Base-by-base conservation (phyloP, 176 grass and related monocot species). In the Musa beccarii region DNA sequence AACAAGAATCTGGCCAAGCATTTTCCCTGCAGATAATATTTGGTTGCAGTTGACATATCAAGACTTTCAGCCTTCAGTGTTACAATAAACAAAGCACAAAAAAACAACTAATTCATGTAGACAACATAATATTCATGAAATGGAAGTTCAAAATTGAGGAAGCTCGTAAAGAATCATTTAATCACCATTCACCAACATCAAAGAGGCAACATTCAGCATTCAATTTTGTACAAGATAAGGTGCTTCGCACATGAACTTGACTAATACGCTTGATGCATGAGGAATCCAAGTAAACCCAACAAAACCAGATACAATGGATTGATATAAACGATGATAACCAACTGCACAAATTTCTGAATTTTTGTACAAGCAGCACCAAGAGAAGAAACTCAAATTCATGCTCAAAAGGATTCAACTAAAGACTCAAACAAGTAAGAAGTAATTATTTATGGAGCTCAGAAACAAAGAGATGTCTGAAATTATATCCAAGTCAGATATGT, bases 1-100 rank as follows among this genome's bases (percentile, higher is more conserved):
- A 81, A 99, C 91, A 76, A 99, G 85, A 84, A 99, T 91, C 82
- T 99, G 91, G 55, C 87, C 83, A 54, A 99, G 89, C 95, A 99
- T 99, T 91, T 99, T 99, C 53, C 86, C 95, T 99, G 86, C 68
- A 91, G 53, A 51, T 75, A 75, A 82, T 74, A 78, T 75, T 75
- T 73, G 51, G 23, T 11, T 59, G 19, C 6, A 79, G 69, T 59
- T 62, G 53, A 24, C 17, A 52, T 54, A 25, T 8, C 9, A 24
- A 54, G 51, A 55, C 25, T 74, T 54, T 53, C 34, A 63, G 43
- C 8, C 8, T 49, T 49, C 22, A 23, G 8, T 22, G 21, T 23
- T 10, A 22, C 5, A 63, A 10, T 25, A 63, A 23, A 63, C 8
- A 23, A 63, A 63, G 4, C 61, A 23, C 10, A 22, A 63, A 19